phyloP scores from a whole-genome alignment of 2,329 filamentous ascomycete species.

The Hypoxylon sp. region DNA sequence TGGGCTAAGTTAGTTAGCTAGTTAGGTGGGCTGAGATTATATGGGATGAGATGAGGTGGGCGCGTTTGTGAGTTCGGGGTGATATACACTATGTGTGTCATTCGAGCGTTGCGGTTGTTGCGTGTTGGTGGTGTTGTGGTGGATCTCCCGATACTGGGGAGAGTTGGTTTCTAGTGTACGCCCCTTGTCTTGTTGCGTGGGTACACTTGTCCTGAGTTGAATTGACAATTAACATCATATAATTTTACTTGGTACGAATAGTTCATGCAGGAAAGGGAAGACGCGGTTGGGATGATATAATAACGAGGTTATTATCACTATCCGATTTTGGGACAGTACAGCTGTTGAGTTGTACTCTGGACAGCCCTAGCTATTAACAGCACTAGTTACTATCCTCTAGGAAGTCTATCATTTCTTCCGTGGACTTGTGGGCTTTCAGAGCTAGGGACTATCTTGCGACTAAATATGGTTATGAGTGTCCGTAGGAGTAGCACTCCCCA shows the following conservation, averaged over 20 bases:
- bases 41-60: background rate
- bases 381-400: background rate
- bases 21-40: background rate
- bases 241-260: background rate
- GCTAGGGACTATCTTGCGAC: background rate
- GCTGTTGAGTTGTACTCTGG: background rate
- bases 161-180: background rate
- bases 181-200: background rate
- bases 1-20: background rate
- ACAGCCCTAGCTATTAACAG: background rate
- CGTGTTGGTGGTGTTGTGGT: constrained; percentile 15
- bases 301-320: too few relatives aligned
- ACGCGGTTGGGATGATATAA: background rate
- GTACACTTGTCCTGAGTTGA: background rate
- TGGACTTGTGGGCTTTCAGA: background rate
- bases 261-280: background rate
- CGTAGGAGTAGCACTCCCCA: background rate
- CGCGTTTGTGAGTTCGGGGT: background rate
- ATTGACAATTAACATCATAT: constrained; percentile 4
- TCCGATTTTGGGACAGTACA: background rate
- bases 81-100: constrained; percentile 1
- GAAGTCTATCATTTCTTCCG: background rate
- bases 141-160: background rate
- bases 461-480: too few relatives aligned
- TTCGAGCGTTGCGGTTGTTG: background rate